A percentile compares a stretch with the other conserved stretches of the same genome.
Conservation (phyloP, 2,329 filamentous ascomycete genomes). For the Penicillium sp. region DNA sequence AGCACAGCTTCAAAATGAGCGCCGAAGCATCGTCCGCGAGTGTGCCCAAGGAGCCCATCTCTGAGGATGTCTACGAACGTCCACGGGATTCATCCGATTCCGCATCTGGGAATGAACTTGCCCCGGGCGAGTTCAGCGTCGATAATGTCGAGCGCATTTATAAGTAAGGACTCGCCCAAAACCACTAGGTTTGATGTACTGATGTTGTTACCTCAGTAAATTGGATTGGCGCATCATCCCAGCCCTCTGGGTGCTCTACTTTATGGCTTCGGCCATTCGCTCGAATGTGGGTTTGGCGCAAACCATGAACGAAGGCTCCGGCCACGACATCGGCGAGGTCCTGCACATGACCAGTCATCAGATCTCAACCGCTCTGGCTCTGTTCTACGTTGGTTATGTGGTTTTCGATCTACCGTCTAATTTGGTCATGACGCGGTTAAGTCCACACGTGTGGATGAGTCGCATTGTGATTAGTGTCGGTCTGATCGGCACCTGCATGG, state of each 20-base stretch:
- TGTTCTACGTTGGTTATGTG: constrained; percentile 93
- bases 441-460: constrained; percentile 87
- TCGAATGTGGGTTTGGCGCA: constrained; percentile 93
- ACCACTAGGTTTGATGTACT: not conserved
- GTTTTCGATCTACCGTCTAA: constrained; percentile 88
- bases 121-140: constrained; percentile 30
- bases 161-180: constrained; percentile 22
- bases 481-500: constrained; percentile 78
- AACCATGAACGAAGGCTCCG: constrained; percentile 75
- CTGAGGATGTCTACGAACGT: constrained; percentile 15
- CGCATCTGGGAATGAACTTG: constrained; percentile 15
- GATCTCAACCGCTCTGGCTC: constrained; percentile 77
- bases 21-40: constrained; percentile 3
- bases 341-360: constrained; percentile 71
- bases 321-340: constrained; percentile 73
- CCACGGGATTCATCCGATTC: not conserved
- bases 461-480: constrained; percentile 87
- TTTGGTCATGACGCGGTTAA: constrained; percentile 80
- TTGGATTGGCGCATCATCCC: constrained; percentile 60
- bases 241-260: constrained; percentile 90
- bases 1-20: not conserved
- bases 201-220: constrained; percentile 43
- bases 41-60: constrained; percentile 9
- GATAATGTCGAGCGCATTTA: constrained; percentile 42
- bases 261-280: constrained; percentile 86